Conservation (phyloP, 2,329 filamentous ascomycete genomes). For the Pseudopithomyces chartarum region DNA sequence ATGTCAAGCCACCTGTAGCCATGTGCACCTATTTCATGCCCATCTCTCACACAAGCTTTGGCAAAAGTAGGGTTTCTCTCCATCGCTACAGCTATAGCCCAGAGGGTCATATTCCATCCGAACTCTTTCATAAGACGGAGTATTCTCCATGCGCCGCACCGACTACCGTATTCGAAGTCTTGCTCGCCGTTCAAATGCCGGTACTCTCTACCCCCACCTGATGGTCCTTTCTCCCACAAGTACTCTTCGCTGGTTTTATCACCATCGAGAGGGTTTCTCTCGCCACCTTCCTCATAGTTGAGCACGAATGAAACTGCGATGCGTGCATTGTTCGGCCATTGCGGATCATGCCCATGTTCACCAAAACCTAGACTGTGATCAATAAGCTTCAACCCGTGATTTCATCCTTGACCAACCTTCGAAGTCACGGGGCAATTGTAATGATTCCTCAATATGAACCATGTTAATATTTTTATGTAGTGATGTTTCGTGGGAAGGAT, state of each 20-base stretch:
- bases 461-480: slow-evolving; percentile 11
- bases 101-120: slow-evolving; percentile 55
- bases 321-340: slow-evolving; percentile 40
- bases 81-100: slow-evolving; percentile 54
- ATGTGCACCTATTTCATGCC: slow-evolving; percentile 55
- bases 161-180: slow-evolving; percentile 55
- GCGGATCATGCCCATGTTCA: slow-evolving; percentile 36
- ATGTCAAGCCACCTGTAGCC: slow-evolving; percentile 57
- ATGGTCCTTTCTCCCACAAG: slow-evolving; percentile 43
- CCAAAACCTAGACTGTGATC: slow-evolving; percentile 14
- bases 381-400: background rate
- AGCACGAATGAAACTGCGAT: slow-evolving; percentile 38
- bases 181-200: slow-evolving; percentile 53
- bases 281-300: slow-evolving; percentile 28
- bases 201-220: slow-evolving; percentile 28
- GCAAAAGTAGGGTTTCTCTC: slow-evolving; percentile 55
- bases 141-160: slow-evolving; percentile 55
- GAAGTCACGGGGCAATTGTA: slow-evolving; percentile 47
- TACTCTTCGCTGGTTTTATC: slow-evolving; percentile 34
- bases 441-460: slow-evolving; percentile 39
- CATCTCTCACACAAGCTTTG: slow-evolving; percentile 51
- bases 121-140: slow-evolving; percentile 54
- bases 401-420: slow-evolving; percentile 23
- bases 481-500: no score
- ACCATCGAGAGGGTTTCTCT: slow-evolving; percentile 20